Conservation (phyloP, 2,329 filamentous ascomycete genomes). For the Mycosphaerelloides madeirae region DNA sequence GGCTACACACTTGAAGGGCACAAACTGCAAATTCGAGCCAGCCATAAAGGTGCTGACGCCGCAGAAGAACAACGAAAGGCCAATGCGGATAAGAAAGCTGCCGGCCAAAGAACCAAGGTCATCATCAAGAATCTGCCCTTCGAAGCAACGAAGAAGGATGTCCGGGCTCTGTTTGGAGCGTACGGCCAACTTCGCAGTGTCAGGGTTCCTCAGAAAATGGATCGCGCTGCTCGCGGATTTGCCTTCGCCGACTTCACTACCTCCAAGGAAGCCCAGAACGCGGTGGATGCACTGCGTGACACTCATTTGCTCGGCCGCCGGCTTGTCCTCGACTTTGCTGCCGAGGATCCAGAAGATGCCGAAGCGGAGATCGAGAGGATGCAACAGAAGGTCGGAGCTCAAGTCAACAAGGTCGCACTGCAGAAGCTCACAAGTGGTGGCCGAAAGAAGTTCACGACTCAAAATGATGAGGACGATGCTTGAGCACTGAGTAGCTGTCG, state of each 20-base stretch:
- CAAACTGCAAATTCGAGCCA: conserved; percentile 76
- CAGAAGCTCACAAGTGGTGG: conserved; percentile 80
- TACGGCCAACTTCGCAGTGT: conserved; percentile 92
- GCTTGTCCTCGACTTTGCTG: conserved; percentile 86
- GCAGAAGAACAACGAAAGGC: conserved; percentile 80
- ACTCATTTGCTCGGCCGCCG: conserved; percentile 89
- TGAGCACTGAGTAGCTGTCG: conserved; percentile 1
- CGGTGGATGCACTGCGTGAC: conserved; percentile 83
- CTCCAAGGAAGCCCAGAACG: conserved; percentile 81
- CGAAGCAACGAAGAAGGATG: conserved; percentile 88
- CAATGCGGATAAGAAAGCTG: conserved; percentile 75
- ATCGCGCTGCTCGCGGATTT: conserved; percentile 82
- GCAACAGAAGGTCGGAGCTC: conserved; percentile 88
- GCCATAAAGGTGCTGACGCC: conserved; percentile 80
- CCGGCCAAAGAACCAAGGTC: conserved; percentile 78
- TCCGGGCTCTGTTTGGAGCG: conserved; percentile 76
- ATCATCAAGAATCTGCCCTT: conserved; percentile 98
- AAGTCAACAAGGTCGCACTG: conserved; percentile 84
- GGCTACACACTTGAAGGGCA: conserved; percentile 83
- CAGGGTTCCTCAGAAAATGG: conserved; percentile 91
- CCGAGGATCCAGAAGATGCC: conserved; percentile 80
- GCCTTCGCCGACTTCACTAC: conserved; percentile 96
- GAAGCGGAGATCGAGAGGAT: conserved; percentile 96
- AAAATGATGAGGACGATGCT: conserved; percentile 24
- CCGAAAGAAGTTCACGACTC: conserved; percentile 71